These are phyloP conservation scores for Trametes cubensis DNA, from an alignment of 768 basidiomycete genomes.

Conservation along the genomic window DNA sequence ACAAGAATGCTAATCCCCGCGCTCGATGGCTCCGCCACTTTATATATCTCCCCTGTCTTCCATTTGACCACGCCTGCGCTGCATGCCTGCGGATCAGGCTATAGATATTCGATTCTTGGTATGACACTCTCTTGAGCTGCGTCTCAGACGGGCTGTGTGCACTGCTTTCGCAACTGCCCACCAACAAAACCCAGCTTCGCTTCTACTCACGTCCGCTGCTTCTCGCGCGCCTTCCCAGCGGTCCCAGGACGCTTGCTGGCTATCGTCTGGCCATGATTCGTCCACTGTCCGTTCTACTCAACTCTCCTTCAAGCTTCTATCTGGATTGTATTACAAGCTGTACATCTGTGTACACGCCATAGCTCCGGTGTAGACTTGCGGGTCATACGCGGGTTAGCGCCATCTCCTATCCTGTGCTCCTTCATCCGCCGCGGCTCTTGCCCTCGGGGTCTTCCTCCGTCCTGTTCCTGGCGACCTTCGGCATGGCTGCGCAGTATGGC, in stretches of 20 bases:
- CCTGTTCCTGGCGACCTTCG: no score
- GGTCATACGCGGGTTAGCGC: no score
- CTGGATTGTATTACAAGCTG: no score
- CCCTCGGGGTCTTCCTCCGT: no score
- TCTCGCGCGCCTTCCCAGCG: neutral
- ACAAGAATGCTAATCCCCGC: neutral
- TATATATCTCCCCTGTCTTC: conserved; percentile 10
- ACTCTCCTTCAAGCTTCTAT: no score
- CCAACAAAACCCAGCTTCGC: neutral
- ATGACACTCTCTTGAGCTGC: neutral
- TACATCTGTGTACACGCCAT: no score
- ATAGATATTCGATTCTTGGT: neutral
- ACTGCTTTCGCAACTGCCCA: conserved; percentile 1
- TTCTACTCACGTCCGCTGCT: neutral
- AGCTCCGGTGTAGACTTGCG: no score
- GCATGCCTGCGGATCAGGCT: conserved; percentile 16
- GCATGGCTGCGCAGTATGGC: no score
- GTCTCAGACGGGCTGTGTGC: conserved; percentile 2
- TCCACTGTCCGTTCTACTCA: no score
- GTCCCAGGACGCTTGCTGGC: neutral
- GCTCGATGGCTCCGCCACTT: neutral
- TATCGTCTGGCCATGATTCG: no score
- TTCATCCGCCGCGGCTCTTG: no score
- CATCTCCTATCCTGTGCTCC: no score
- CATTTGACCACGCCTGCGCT: conserved; percentile 13